A percentile compares a stretch with the other conserved stretches of the same genome.
phyloP scores from a whole-genome alignment of 179 eudicot genomes.

The Gypsophila paniculata region DNA sequence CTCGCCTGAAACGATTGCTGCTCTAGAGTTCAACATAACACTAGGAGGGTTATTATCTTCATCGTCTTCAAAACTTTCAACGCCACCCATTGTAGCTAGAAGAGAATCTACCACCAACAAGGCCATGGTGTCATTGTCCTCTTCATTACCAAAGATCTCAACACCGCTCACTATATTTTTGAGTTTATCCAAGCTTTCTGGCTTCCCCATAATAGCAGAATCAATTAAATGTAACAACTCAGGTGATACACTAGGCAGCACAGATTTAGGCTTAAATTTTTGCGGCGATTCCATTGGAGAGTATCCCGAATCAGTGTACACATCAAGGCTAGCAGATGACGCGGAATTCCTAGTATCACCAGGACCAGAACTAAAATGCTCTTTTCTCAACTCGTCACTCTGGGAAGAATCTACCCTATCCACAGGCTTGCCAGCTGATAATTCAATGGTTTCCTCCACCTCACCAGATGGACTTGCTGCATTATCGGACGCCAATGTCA shows the following conservation, averaged over 20 bases:
- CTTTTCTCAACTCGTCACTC: conserved; percentile 32
- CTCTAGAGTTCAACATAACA: conserved; percentile 98
- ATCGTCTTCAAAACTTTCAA: conserved; percentile 93
- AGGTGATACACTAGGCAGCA: conserved; percentile 81
- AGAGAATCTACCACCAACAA: conserved; percentile 88
- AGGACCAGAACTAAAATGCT: conserved; percentile 39
- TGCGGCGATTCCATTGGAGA: conserved; percentile 58
- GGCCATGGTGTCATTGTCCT: conserved; percentile 55
- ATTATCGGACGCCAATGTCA: conserved; percentile 32
- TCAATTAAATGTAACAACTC: conserved; percentile 94
- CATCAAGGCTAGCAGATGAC: conserved; percentile 44
- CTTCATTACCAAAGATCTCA: conserved; percentile 61
- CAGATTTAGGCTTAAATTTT: conserved; percentile 56
- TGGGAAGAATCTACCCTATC: conserved; percentile 40
- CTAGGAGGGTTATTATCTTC: conserved; percentile 91
- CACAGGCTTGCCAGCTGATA: conserved; percentile 31
- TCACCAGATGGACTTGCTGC: conserved; percentile 36
- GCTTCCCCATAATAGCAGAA: conserved; percentile 97
- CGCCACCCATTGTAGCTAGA: conserved; percentile 99
- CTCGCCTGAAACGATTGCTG: conserved; percentile 91
- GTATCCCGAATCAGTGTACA: conserved; percentile 36
- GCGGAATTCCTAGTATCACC: conserved; percentile 37
- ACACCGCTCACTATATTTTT: conserved; percentile 73
- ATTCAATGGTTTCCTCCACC: conserved; percentile 39
- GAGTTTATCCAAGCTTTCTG: conserved; percentile 81